These are phyloP conservation scores for Penicillium ucsense DNA, from an alignment of 495 filamentous ascomycete genomes.

Conservation along the genomic window DNA sequence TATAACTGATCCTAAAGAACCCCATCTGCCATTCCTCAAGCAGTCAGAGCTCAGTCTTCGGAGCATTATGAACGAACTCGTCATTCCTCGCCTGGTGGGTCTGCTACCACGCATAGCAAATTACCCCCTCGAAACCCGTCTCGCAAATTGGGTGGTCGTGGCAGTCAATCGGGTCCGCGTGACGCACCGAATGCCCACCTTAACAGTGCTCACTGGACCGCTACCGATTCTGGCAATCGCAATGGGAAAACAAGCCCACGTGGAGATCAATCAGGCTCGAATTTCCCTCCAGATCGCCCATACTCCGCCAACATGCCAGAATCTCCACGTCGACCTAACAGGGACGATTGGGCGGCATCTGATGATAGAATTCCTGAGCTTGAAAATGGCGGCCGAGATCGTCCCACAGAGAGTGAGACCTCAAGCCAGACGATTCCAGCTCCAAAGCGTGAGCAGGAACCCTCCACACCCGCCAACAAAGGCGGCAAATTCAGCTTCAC, in stretches of 20 bases:
- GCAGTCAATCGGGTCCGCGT: too few relatives aligned
- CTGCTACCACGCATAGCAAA: too few relatives aligned
- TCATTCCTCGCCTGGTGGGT: too few relatives aligned
- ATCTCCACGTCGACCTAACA: slow-evolving; percentile 36
- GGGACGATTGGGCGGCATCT: slow-evolving; percentile 54
- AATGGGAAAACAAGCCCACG: slow-evolving; percentile 25
- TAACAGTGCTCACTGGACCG: too few relatives aligned
- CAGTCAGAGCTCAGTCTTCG: too few relatives aligned
- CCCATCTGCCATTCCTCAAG: too few relatives aligned
- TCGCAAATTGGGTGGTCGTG: too few relatives aligned
- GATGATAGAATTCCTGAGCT: slow-evolving; percentile 35
- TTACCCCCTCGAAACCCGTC: too few relatives aligned
- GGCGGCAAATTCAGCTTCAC: slow-evolving; percentile 80
- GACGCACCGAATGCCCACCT: too few relatives aligned
- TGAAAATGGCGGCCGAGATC: too few relatives aligned
- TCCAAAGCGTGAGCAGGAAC: slow-evolving; percentile 35
- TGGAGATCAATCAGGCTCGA: slow-evolving; percentile 15
- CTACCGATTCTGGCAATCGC: slow-evolving; percentile 13
- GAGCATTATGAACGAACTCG: too few relatives aligned
- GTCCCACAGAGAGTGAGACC: slow-evolving; percentile 19
- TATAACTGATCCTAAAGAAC: too few relatives aligned
- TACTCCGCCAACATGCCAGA: slow-evolving; percentile 24
- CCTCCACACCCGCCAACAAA: slow-evolving; percentile 43
- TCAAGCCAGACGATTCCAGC: slow-evolving; percentile 38
- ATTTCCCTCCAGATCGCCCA: slow-evolving; percentile 17